Evolutionary conservation across 2,329 filamentous ascomycete genomes (phyloP).

Genomic region (Amauroascus verrucosus): DNA sequence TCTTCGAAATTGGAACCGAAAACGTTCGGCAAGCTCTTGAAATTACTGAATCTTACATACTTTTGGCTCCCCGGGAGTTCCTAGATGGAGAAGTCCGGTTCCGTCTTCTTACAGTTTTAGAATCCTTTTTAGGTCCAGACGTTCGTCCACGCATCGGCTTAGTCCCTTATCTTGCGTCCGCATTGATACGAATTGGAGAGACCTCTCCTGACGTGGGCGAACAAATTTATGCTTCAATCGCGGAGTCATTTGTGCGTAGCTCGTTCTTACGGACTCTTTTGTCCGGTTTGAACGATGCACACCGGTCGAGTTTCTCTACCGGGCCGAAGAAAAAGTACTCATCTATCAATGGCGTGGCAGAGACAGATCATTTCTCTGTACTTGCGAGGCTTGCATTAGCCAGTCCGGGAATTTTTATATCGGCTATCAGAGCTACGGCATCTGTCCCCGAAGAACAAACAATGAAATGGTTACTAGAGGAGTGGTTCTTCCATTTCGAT

Average conservation of each 20-base stretch:
- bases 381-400: slow-evolving; percentile 67
- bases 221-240: slow-evolving; percentile 51
- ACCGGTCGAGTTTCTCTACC: slow-evolving; percentile 66
- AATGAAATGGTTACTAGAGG: slow-evolving; percentile 36
- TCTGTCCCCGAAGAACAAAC: slow-evolving; percentile 25
- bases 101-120: slow-evolving; percentile 31
- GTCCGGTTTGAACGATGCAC: slow-evolving; percentile 55
- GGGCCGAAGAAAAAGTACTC: slow-evolving; percentile 64
- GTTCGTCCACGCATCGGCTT: slow-evolving; percentile 32
- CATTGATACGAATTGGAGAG: slow-evolving; percentile 53
- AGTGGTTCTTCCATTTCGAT: slow-evolving; percentile 43
- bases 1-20: slow-evolving; percentile 57
- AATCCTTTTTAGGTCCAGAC: slow-evolving; percentile 31
- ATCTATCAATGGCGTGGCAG: slow-evolving; percentile 61
- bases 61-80: slow-evolving; percentile 47
- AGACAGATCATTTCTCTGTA: slow-evolving; percentile 77
- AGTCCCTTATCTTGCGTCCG: slow-evolving; percentile 47
- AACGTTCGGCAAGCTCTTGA: slow-evolving; percentile 52
- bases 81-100: slow-evolving; percentile 33
- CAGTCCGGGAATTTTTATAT: slow-evolving; percentile 57
- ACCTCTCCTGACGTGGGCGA: slow-evolving; percentile 48
- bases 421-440: slow-evolving; percentile 36
- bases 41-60: slow-evolving; percentile 60
- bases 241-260: slow-evolving; percentile 54
- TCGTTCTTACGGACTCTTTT: slow-evolving; percentile 56